Conservation (phyloP, 352 stramenopile genomes). For the Phytopythium cucurbitacearum region DNA sequence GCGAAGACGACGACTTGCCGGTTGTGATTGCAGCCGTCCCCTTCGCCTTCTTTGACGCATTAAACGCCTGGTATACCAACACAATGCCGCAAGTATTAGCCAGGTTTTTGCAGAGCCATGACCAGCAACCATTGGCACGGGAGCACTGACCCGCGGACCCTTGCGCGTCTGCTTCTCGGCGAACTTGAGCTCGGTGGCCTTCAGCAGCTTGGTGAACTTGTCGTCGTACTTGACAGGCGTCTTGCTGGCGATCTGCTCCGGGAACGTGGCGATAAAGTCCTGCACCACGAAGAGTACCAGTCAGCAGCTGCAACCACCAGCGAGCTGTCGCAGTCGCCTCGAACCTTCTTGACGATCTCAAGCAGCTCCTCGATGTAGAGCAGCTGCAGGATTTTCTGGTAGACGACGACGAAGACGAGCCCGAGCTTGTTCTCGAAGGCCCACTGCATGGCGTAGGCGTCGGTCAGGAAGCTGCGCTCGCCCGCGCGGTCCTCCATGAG, state of each 20-base stretch:
- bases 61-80: slow-evolving; percentile 35
- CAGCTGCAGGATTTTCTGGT: slow-evolving; percentile 89
- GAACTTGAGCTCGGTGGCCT: slow-evolving; percentile 66
- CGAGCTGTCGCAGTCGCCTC: not conserved
- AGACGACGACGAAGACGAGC: slow-evolving; percentile 90
- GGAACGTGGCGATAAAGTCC: slow-evolving; percentile 73
- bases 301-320: not conserved
- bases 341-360: slow-evolving; percentile 73
- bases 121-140: not conserved
- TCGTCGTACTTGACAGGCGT: slow-evolving; percentile 74
- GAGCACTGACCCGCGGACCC: slow-evolving; percentile 36
- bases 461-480: slow-evolving; percentile 81
- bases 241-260: slow-evolving; percentile 68
- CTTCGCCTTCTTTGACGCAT: slow-evolving; percentile 63
- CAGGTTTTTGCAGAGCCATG: not conserved
- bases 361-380: slow-evolving; percentile 91
- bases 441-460: slow-evolving; percentile 89
- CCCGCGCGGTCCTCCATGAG: slow-evolving; percentile 88
- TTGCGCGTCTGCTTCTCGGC: slow-evolving; percentile 55
- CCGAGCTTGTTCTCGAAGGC: slow-evolving; percentile 91
- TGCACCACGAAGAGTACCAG: slow-evolving; percentile 2
- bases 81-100: not conserved
- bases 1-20: slow-evolving; percentile 41
- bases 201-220: slow-evolving; percentile 79
- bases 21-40: slow-evolving; percentile 37